Conservation (phyloP, 2,329 filamentous ascomycete species). For the Achaetomium macrosporum region DNA sequence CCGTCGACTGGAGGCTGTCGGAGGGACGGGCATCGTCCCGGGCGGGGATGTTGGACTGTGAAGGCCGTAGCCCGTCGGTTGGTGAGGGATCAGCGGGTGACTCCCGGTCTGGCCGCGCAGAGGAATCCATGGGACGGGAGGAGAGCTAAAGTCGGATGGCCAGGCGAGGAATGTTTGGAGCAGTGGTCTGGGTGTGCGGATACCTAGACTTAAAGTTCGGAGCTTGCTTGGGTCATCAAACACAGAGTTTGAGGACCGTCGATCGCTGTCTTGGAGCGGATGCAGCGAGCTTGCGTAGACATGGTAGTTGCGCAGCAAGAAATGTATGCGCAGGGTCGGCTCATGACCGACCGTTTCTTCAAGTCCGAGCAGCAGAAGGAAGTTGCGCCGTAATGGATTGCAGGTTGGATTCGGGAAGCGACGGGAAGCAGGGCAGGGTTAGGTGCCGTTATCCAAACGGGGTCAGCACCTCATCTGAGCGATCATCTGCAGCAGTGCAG, state of each 20-base stretch:
- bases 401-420: neutral
- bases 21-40: slow-evolving; percentile 41
- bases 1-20: slow-evolving; percentile 53
- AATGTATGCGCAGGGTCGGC: neutral
- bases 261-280: neutral
- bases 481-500: too few relatives aligned
- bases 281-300: slow-evolving; percentile 4
- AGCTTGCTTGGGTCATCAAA: neutral
- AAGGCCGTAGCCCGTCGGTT: slow-evolving; percentile 43
- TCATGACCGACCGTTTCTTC: neutral
- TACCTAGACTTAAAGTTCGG: too few relatives aligned
- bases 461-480: neutral
- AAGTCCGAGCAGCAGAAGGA: neutral
- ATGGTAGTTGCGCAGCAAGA: slow-evolving; percentile 4
- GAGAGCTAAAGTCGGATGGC: neutral
- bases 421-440: neutral
- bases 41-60: slow-evolving; percentile 32
- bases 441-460: neutral
- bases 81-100: slow-evolving; percentile 40
- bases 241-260: neutral
- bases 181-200: neutral
- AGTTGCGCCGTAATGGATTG: neutral
- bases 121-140: slow-evolving; percentile 39
- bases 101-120: slow-evolving; percentile 31
- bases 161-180: neutral